Evolutionary conservation across 2,329 filamentous ascomycete genomes (phyloP), one percentile per base, ranked within the genome.

Genomic region (Talaromyces amestolkiae): DNA sequence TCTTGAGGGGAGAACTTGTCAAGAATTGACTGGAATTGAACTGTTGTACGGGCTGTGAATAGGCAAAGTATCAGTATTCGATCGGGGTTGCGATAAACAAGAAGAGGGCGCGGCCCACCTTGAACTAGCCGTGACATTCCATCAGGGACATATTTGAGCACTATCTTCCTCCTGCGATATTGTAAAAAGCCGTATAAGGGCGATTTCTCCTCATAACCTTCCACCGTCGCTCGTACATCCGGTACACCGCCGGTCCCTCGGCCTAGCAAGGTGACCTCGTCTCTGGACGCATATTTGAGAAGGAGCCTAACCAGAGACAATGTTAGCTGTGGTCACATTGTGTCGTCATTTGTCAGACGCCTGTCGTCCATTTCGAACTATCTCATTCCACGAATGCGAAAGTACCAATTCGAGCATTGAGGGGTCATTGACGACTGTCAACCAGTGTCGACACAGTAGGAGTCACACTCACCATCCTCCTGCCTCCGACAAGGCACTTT

Each of bases 111-210:
- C 45, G n/a, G 77, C 87, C 71, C 79, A 97, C 95, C 95, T 91
- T 97, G 91, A 63, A 99, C 83, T 64, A 99, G 83, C 72, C 95
- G 87, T 68, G 95, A 98, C 70, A 93, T 94, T 66, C 89, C 91
- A 67, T 96, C 92, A 1, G 94, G 95, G 68, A 97, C 85, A 77
- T 95, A 97, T 81, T 95, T 97, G 77, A 99, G 86, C 67, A 99
- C 81, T 58, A 98, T 91, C 78, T 93, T 97, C 75, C 93, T 88
- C 75, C 93, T 88, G 65, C 94, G 86, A 78, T 97, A 98, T 72
- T 91, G 89, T 71, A 99, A 81, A 75, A 97, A 92, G 62, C 95
- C 95, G 75, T 96, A 99, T 58, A 99, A 82, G 24, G 95, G 95
- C 68, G 92, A 95, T 64, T 87, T 86, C 69, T 97, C 93, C 65